Conservation (phyloP, 352 stramenopile genomes). For the Globisporangium radiosum region DNA sequence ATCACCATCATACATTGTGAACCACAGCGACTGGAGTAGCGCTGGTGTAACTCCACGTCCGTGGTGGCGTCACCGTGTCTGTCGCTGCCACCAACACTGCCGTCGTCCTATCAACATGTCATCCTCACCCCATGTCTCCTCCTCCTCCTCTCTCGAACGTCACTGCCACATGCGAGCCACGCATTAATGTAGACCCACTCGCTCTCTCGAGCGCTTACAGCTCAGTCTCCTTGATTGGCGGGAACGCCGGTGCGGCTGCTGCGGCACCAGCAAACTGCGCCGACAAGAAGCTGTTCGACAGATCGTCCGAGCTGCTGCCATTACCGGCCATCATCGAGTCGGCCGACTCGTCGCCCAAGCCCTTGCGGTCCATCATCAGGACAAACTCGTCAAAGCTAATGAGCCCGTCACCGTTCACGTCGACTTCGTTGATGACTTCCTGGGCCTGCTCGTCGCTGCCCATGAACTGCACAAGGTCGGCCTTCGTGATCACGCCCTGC, state of each 20-base stretch:
- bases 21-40: neutral
- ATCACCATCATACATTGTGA: neutral
- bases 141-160: neutral
- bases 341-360: conserved; percentile 73
- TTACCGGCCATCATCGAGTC: neutral
- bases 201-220: conserved; percentile 28
- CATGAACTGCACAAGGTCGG: conserved; percentile 90
- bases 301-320: conserved; percentile 48
- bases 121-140: neutral
- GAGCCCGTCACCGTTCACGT: conserved; percentile 85
- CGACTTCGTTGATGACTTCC: conserved; percentile 90
- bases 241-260: conserved; percentile 13
- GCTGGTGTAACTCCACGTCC: too few species aligned
- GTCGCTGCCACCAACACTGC: too few species aligned
- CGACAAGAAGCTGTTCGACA: conserved; percentile 45
- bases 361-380: conserved; percentile 85
- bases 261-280: conserved; percentile 24
- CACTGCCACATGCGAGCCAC: neutral
- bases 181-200: too few species aligned
- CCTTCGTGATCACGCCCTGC: conserved; percentile 81
- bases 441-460: conserved; percentile 88
- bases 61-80: too few species aligned
- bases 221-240: conserved; percentile 69
- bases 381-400: conserved; percentile 94
- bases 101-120: too few species aligned